Conservation (phyloP, 192 early-diverging fungal species). For the Entomortierella parvispora region DNA sequence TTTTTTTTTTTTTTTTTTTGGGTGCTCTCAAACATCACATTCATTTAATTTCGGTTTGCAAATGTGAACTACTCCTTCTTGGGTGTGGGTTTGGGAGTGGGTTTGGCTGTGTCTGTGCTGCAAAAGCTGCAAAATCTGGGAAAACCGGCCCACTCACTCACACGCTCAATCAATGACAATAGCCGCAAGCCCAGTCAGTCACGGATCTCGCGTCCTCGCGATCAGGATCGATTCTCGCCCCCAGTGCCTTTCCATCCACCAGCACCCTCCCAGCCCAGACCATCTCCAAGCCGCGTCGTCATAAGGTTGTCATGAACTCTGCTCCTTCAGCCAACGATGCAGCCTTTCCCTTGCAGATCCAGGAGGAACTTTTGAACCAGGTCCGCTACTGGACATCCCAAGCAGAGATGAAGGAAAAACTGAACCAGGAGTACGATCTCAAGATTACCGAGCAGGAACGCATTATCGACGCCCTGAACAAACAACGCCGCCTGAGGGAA, state of each 20-base stretch:
- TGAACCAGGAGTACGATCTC: conserved; percentile 57
- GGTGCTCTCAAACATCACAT: no score
- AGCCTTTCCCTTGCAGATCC: conserved; percentile 46
- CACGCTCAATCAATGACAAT: no score
- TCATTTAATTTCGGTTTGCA: no score
- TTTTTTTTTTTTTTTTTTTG: no score
- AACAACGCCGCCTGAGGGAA: conserved; percentile 62
- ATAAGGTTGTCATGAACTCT: conserved; percentile 41
- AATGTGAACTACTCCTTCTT: no score
- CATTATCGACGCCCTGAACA: conserved; percentile 58
- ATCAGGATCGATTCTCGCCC: conserved; percentile 24
- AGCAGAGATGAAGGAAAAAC: conserved; percentile 52
- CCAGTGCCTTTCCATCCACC: conserved; percentile 37
- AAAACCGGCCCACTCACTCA: no score
- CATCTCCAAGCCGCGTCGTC: conserved; percentile 48
- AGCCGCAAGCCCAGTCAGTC: conserved; percentile 10
- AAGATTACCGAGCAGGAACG: conserved; percentile 65
- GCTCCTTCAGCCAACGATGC: conserved; percentile 35
- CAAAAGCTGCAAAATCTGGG: no score
- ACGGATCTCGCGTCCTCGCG: conserved; percentile 9
- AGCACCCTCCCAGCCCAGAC: conserved; percentile 36
- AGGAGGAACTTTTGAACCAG: conserved; percentile 47
- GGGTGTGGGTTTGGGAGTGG: no score
- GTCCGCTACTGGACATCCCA: conserved; percentile 53
- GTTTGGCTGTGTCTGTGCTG: no score